Percentiles rank a stretch among this genome's conserved stretches.
phyloP scores from a whole-genome alignment of 495 filamentous ascomycete genomes.

The Aspergillus baeticus region DNA sequence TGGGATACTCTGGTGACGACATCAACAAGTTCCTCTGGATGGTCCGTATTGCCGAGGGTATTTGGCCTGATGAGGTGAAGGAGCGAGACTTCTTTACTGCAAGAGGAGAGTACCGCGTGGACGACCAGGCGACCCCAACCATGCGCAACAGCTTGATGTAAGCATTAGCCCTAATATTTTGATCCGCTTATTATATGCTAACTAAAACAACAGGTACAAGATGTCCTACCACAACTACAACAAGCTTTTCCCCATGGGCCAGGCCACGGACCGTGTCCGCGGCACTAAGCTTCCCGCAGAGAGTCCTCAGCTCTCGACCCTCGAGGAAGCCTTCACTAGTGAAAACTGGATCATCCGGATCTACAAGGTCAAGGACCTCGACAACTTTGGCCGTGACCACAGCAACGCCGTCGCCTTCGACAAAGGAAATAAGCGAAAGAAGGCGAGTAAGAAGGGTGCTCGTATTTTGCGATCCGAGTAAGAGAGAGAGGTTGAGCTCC shows the following conservation, averaged over 20 bases:
- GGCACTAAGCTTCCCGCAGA: slow-evolving; percentile 76
- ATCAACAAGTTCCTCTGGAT: slow-evolving; percentile 99
- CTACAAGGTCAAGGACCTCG: slow-evolving; percentile 98
- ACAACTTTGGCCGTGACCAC: slow-evolving; percentile 93
- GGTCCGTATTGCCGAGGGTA: slow-evolving; percentile 98
- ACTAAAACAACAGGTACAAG: slow-evolving; percentile 77
- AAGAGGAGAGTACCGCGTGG: slow-evolving; percentile 93
- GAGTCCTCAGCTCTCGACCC: slow-evolving; percentile 78
- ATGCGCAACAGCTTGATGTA: slow-evolving; percentile 99
- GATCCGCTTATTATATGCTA: slow-evolving; percentile 26
- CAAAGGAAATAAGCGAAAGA: slow-evolving; percentile 92
- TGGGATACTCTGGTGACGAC: slow-evolving; percentile 99
- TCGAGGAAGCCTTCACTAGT: slow-evolving; percentile 97
- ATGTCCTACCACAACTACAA: slow-evolving; percentile 99
- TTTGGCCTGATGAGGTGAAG: slow-evolving; percentile 98
- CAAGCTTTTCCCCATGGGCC: slow-evolving; percentile 85
- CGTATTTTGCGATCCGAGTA: slow-evolving; percentile 84
- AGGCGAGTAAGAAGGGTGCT: slow-evolving; percentile 72
- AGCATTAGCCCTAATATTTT: slow-evolving; percentile 27
- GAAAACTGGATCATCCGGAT: slow-evolving; percentile 99
- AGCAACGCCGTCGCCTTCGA: slow-evolving; percentile 82
- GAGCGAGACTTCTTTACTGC: slow-evolving; percentile 96
- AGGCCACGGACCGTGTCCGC: slow-evolving; percentile 90
- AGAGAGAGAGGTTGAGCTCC: slow-evolving; percentile 5
- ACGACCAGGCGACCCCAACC: slow-evolving; percentile 88